These are phyloP conservation scores for Blastobotrys illinoisensis DNA, from an alignment of 1,139 yeast genomes.

Conservation along the genomic window DNA sequence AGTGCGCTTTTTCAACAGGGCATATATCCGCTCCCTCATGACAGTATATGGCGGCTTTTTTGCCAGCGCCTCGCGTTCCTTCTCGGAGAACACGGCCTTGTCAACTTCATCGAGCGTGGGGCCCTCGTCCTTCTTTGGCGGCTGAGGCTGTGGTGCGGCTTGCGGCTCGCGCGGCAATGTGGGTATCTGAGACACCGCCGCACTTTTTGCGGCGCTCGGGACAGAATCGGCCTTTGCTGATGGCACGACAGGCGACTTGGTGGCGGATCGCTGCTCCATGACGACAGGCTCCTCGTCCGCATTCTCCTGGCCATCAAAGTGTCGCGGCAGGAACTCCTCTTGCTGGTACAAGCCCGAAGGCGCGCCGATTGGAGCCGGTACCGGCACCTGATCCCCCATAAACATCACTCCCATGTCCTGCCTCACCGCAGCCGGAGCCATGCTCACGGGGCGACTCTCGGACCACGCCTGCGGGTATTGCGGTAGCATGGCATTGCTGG, in stretches of 20 bases:
- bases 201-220: neutral
- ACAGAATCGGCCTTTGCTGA: no score
- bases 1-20: neutral
- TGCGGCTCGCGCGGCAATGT: neutral
- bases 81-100: neutral
- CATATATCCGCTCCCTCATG: neutral
- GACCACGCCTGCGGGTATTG: neutral
- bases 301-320: neutral
- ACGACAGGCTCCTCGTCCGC: neutral
- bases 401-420: neutral
- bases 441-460: neutral
- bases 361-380: neutral
- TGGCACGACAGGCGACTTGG: neutral
- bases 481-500: neutral
- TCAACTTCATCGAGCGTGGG: neutral
- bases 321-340: neutral
- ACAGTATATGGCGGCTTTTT: neutral
- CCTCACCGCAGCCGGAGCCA: neutral
- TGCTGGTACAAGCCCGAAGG: neutral
- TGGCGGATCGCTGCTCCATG: neutral
- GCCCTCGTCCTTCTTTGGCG: neutral
- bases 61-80: neutral
- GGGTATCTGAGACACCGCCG: slow-evolving; percentile 1
- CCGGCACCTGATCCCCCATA: neutral
- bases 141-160: slow-evolving; percentile 10